Conservation (phyloP, 2,329 filamentous ascomycete genomes). For the Malbranchea cinnamomea region DNA sequence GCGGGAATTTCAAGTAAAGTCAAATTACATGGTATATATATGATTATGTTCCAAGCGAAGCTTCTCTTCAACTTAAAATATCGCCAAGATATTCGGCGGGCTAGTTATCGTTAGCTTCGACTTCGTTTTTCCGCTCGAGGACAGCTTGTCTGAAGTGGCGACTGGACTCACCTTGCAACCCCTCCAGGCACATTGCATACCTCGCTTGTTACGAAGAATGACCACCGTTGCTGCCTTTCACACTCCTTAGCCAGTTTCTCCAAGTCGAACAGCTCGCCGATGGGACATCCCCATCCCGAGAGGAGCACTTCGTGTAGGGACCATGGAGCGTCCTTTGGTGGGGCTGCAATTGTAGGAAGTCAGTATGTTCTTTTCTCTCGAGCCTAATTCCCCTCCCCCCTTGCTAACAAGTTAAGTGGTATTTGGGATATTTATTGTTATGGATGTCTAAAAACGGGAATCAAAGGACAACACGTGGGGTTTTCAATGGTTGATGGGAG, state of each 20-base stretch:
- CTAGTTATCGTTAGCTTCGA: conserved; percentile 1
- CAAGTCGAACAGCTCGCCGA: conserved; percentile 34
- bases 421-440: no score
- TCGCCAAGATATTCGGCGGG: conserved; percentile 10
- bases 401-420: no score
- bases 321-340: conserved; percentile 7
- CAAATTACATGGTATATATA: conserved; percentile 1
- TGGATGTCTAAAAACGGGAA: no score
- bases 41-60: neutral
- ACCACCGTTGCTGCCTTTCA: conserved; percentile 27
- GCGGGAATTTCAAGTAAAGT: conserved; percentile 2
- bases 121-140: neutral
- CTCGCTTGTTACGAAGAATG: conserved; percentile 36
- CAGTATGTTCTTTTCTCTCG: no score
- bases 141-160: neutral
- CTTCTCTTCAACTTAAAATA: conserved; percentile 7
- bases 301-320: conserved; percentile 34
- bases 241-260: conserved; percentile 27
- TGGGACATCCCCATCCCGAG: conserved; percentile 37
- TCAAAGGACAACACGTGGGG: conserved; percentile 25
- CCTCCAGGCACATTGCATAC: conserved; percentile 36
- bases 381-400: no score
- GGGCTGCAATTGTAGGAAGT: conserved; percentile 19
- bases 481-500: no score
- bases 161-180: conserved; percentile 14